These are phyloP conservation scores for Saturnispora zaruensis DNA, from an alignment of 805 yeast genomes.

Conservation along the genomic window DNA sequence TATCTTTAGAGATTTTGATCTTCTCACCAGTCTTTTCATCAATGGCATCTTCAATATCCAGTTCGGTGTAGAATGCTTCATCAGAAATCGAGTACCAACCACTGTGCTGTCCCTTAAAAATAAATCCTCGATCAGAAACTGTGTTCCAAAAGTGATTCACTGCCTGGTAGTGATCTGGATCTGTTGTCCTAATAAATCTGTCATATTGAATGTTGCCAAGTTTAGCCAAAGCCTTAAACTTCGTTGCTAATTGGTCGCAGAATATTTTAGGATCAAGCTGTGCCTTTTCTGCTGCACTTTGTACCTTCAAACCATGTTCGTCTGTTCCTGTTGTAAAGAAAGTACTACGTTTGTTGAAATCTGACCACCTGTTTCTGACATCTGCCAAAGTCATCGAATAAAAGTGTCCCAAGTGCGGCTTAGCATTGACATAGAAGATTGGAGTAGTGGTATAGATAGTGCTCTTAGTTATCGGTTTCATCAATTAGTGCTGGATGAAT, in stretches of 20 bases:
- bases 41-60: conserved; percentile 47
- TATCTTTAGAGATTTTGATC: conserved; percentile 46
- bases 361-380: conserved; percentile 65
- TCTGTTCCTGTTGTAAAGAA: conserved; percentile 87
- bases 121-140: conserved; percentile 50
- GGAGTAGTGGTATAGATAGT: conserved; percentile 68
- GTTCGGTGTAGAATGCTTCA: conserved; percentile 86
- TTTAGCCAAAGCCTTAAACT: conserved; percentile 58
- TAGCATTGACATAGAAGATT: conserved; percentile 92
- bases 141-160: conserved; percentile 64
- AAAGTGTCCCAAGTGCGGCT: conserved; percentile 89
- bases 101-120: conserved; percentile 73
- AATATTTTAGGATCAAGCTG: conserved; percentile 50
- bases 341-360: conserved; percentile 33
- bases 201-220: conserved; percentile 50
- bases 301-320: conserved; percentile 93
- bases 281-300: conserved; percentile 62
- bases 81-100: conserved; percentile 97
- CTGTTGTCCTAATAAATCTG: conserved; percentile 87
- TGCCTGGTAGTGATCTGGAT: conserved; percentile 59
- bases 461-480: conserved; percentile 8
- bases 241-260: conserved; percentile 60
- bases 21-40: conserved; percentile 26
- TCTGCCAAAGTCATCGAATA: conserved; percentile 84
- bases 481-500: not conserved